phyloP scores from a whole-genome alignment of 306 rosid genomes.

The Medicago arabica region DNA sequence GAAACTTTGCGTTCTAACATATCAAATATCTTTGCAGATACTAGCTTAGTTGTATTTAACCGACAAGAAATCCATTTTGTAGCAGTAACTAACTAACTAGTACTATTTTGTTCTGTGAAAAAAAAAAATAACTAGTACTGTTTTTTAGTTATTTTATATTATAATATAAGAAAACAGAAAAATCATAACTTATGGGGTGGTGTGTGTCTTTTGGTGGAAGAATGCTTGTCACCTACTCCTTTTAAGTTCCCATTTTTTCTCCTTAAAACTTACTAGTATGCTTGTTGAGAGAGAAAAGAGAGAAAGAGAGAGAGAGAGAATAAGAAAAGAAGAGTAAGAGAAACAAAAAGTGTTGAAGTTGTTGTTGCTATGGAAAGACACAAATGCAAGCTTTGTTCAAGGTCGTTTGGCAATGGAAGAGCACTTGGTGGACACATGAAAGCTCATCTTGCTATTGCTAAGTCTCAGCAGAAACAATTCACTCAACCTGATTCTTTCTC shows the following conservation, averaged over 20 bases:
- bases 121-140: background rate
- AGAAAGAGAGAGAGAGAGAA: too few relatives aligned
- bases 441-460: conserved; percentile 65
- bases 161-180: background rate
- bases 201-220: conserved; percentile 78
- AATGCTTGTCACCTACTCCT: conserved; percentile 98
- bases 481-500: conserved; percentile 43
- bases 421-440: conserved; percentile 97
- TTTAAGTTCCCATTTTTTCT: conserved; percentile 59
- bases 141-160: background rate
- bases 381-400: conserved; percentile 89
- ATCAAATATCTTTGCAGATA: too few relatives aligned
- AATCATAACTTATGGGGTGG: conserved; percentile 51
- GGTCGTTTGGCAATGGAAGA: conserved; percentile 72
- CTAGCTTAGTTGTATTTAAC: too few relatives aligned
- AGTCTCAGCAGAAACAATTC: conserved; percentile 43
- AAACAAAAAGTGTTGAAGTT: background rate
- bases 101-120: too few relatives aligned
- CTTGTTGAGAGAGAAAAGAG: background rate
- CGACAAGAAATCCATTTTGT: too few relatives aligned
- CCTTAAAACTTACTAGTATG: conserved; percentile 37
- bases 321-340: background rate
- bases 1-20: too few relatives aligned
- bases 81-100: too few relatives aligned
- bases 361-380: conserved; percentile 64